A percentile compares a stretch with the other conserved stretches of the same genome.
Conservation (phyloP, 139 green algal species). For the Gonium pectorale region DNA sequence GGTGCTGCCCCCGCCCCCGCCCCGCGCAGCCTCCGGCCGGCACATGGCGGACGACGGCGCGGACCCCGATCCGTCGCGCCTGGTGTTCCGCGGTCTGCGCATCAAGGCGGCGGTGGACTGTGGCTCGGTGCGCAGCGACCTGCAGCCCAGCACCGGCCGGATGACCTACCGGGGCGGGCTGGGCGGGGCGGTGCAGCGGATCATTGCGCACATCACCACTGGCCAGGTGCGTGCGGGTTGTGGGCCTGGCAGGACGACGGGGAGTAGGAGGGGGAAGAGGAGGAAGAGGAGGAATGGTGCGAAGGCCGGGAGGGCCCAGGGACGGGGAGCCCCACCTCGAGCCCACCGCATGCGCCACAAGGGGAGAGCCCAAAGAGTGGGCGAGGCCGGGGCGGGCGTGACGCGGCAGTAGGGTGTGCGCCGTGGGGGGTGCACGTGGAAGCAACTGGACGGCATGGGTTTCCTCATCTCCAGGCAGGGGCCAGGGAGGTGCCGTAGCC, state of each 20-base stretch:
- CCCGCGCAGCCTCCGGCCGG: not conserved
- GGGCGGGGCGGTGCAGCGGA: not conserved
- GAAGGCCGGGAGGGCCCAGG: not conserved
- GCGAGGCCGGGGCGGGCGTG: too few relatives aligned
- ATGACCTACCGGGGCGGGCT: not conserved
- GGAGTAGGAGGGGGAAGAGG: not conserved
- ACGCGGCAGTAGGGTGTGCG: too few relatives aligned
- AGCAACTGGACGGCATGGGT: too few relatives aligned
- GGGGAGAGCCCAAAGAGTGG: too few relatives aligned
- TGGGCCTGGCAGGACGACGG: too few relatives aligned
- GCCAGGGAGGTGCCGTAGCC: too few relatives aligned
- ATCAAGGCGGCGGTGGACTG: slow-evolving; percentile 20
- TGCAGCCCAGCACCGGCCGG: slow-evolving; percentile 12
- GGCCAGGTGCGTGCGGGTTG: not conserved
- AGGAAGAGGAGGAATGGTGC: not conserved
- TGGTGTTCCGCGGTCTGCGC: slow-evolving; percentile 31
- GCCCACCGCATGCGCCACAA: too few relatives aligned
- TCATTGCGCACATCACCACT: not conserved
- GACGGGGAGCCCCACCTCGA: not conserved
- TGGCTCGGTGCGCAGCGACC: not conserved
- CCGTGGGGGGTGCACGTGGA: too few relatives aligned
- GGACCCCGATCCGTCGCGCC: not conserved
- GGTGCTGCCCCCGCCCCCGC: too few relatives aligned
- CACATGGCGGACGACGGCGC: not conserved
- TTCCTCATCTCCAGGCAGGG: too few relatives aligned